Base-by-base conservation (phyloP, 2,329 filamentous ascomycete species). In the Xylaria sp. region DNA sequence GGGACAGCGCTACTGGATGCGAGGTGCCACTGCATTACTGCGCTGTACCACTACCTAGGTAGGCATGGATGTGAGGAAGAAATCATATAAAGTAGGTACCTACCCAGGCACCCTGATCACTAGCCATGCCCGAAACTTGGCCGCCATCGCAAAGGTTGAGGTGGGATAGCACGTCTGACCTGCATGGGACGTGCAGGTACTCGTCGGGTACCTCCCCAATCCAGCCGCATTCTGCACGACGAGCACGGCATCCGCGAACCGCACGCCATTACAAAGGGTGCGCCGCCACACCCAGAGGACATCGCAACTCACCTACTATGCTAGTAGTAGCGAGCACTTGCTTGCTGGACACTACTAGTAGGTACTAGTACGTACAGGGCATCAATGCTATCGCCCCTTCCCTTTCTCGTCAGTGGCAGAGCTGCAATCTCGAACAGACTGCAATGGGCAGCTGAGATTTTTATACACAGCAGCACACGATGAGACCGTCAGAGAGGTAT, bases 141-240 rank as follows among this genome's bases (percentile, higher is more conserved):
- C 65, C 62, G 55, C 58, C 62, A 63, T 68, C 66, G n/a, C n/a
- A n/a, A n/a, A n/a, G 50, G 61, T 70, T 46, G 61, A 67, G 61
- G 66, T 63, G 39, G 66, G 48, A 65, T 65, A 55, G 46, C n/a
- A 46, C 41, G 52, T 63, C 66, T 69, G 69, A 71, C 69, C 60
- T 69, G 68, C 68, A 70, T 65, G 31, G 37, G 41, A 57, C 28
- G 56, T 59, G 64, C 46, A 66, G 41, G 63, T 71, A 69, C 66
- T 69, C 56, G n/a, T 64, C 63, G 39, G 58, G 60, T 70, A 66
- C 60, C 63, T 72, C 57, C 34, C 57, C 23, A 25, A 69, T 65
- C 54, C 67, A 69, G 63, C 69, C 67, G 67, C 69, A 69, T 67
- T 70, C 54, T 18, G 18, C 50, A 67, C 50, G 65, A 31, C 65